Base-by-base conservation (phyloP, 83 land plant species). In the Thuja plicata region DNA sequence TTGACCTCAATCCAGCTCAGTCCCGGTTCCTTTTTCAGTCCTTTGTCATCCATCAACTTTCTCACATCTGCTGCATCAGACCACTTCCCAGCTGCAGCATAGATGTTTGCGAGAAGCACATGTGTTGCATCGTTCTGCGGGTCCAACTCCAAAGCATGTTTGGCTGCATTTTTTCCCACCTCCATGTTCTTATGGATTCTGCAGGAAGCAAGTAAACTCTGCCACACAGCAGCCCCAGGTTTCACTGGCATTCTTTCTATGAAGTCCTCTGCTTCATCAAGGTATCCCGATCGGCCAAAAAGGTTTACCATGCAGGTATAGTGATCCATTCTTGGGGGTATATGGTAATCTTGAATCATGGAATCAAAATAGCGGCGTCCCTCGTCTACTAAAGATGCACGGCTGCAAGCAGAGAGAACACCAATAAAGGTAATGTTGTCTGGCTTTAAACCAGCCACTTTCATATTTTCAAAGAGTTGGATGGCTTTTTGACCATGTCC, bases 281-380 rank as follows among this genome's bases (percentile, higher is more conserved):
- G 90, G 88, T 41, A 30, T 1, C 95, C 97, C 4, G 97, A 92
- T 88, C 97, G 84, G 16, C 95, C 93, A 74, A 95, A 84, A 45
- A 94, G 87, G 91, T 95, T 94, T 46, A 95, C 94, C 93, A 95
- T 92, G 90, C 96, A 95, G 21, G 95, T 94, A 88, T 91, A 91
- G 88, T 95, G 97, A 80, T 95, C 97, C 41, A 92, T 92, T 85
- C 74, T 92, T 32, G 96, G 96, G 35, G 71, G 52, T 41, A 93
- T 91, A 0, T 87, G 52, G 85, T 91, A 95, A 27, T 91, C 91
- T n/a, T 88, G 52, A 60, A 46, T 90, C 94, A 96, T 92, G 79
- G 88, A 89, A 34, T 89, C 48, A 57, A 96, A 96, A 74, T 92
- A 92, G n/a, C 32, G 54, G 24, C 92, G 92, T n/a, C 97, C 97